Percentiles rank a stretch among this genome's conserved stretches.
Evolutionary conservation across 768 basidiomycete genomes (phyloP).

Genomic region (Auriscalpium vulgare): DNA sequence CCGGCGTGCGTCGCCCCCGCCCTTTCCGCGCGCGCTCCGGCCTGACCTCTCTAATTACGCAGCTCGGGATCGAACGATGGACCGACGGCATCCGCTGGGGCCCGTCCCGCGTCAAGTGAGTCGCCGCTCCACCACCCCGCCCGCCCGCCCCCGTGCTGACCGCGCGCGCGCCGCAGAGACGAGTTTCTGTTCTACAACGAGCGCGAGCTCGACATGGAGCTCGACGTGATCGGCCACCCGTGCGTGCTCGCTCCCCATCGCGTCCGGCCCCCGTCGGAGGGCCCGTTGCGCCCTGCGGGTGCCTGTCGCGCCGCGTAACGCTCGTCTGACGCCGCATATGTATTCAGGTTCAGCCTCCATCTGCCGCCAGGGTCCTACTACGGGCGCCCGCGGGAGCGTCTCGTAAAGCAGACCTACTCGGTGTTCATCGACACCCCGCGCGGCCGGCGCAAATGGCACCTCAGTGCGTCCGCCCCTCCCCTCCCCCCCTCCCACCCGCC

Average conservation of each 20-base stretch:
- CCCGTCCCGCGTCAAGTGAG: constrained; percentile 68
- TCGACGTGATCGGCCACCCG: constrained; percentile 16
- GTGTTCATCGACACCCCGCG: constrained; percentile 57
- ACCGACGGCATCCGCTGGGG: constrained; percentile 71
- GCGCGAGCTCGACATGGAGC: constrained; percentile 34
- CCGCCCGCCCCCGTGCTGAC: no score
- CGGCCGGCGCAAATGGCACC: constrained; percentile 75
- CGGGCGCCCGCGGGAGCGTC: constrained; percentile 33
- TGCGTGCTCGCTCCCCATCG: background rate
- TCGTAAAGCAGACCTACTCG: constrained; percentile 78
- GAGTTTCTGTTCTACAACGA: constrained; percentile 77
- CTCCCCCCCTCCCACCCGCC: background rate
- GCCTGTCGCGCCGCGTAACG: background rate
- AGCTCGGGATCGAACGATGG: constrained; percentile 78
- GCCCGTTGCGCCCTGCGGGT: no score
- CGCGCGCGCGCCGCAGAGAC: constrained; percentile 25
- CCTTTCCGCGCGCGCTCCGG: background rate
- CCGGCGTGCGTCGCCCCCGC: constrained; percentile 40
- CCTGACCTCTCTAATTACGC: background rate
- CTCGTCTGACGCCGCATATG: constrained; percentile 9
- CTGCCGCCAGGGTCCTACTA: constrained; percentile 17
- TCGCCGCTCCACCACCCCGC: background rate
- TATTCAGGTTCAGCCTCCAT: constrained; percentile 18
- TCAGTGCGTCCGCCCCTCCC: constrained; percentile 41
- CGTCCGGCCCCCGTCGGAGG: no score